Conservation (phyloP, 2,329 filamentous ascomycete species). For the Botrytis paeoniae region DNA sequence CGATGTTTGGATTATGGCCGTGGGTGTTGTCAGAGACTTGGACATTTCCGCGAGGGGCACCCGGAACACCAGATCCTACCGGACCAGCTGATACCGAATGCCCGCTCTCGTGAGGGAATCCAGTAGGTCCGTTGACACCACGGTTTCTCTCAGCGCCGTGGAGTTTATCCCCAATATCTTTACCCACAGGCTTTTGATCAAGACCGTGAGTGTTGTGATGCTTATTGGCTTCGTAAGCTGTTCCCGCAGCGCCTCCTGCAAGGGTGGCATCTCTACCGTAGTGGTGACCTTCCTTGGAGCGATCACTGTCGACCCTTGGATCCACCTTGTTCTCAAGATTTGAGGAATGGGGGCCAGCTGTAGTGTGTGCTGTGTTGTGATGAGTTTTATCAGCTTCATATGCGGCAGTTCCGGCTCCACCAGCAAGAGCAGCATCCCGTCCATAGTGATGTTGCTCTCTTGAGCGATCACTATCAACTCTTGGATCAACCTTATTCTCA, state of each 20-base stretch:
- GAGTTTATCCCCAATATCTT: conserved; percentile 23
- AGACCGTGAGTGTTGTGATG: conserved; percentile 24
- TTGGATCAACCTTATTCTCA: conserved; percentile 42
- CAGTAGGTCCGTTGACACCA: conserved; percentile 14
- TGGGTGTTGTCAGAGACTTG: conserved; percentile 2
- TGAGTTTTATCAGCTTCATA: conserved; percentile 15
- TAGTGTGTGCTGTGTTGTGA: conserved; percentile 25
- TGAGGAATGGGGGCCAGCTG: conserved; percentile 38
- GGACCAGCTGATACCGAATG: background rate
- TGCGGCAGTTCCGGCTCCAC: conserved; percentile 18
- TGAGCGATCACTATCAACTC: conserved; percentile 35
- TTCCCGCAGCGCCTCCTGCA: conserved; percentile 21
- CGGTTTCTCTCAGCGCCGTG: conserved; percentile 28
- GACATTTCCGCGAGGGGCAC: conserved; percentile 15
- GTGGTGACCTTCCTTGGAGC: conserved; percentile 23
- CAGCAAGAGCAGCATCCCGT: conserved; percentile 22
- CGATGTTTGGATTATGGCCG: background rate
- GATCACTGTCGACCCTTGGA: conserved; percentile 39
- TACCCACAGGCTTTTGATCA: conserved; percentile 8
- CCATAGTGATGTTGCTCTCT: conserved; percentile 28
- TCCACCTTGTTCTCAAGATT: conserved; percentile 43
- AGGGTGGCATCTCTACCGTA: conserved; percentile 25
- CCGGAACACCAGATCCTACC: conserved; percentile 11
- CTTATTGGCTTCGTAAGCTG: conserved; percentile 24
- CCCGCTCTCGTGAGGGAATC: conserved; percentile 16